phyloP scores from a whole-genome alignment of 768 basidiomycete genomes.

The Calocera viscosa region DNA sequence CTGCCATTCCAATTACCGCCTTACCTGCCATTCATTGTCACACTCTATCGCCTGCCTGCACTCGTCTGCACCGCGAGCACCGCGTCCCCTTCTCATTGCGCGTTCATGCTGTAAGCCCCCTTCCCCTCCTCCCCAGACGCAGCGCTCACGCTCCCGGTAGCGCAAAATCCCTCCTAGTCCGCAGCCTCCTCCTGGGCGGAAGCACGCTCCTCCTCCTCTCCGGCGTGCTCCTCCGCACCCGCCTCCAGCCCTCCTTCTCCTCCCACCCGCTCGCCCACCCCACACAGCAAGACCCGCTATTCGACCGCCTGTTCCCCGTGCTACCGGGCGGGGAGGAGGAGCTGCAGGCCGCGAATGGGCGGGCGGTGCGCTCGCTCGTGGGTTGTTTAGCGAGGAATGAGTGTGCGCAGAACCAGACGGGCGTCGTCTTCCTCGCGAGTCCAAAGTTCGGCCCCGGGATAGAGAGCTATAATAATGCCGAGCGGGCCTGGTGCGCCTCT shows the following conservation, averaged over 20 bases:
- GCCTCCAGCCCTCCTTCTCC: neutral
- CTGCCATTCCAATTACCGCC: neutral
- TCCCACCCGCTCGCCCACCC: neutral
- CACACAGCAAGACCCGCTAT: neutral
- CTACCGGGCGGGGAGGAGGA: neutral
- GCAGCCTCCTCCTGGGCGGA: neutral
- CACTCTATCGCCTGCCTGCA: too few species aligned
- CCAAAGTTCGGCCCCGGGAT: neutral
- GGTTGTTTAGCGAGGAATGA: neutral
- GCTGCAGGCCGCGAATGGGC: neutral
- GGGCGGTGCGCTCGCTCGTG: neutral
- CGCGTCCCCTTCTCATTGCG: neutral
- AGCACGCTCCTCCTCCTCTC: slow-evolving; percentile 4
- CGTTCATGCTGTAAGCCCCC: neutral
- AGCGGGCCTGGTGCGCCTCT: slow-evolving; percentile 8
- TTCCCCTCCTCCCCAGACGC: neutral
- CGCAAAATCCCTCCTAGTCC: neutral
- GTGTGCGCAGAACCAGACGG: slow-evolving; percentile 2
- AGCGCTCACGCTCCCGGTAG: neutral
- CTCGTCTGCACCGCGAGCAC: neutral
- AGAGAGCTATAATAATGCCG: neutral
- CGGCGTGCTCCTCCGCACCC: neutral
- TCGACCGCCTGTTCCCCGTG: neutral
- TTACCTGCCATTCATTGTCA: neutral
- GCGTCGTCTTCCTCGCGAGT: slow-evolving; percentile 5